Conservation (phyloP, 2,329 filamentous ascomycete genomes). For the Monosporascus sp. region DNA sequence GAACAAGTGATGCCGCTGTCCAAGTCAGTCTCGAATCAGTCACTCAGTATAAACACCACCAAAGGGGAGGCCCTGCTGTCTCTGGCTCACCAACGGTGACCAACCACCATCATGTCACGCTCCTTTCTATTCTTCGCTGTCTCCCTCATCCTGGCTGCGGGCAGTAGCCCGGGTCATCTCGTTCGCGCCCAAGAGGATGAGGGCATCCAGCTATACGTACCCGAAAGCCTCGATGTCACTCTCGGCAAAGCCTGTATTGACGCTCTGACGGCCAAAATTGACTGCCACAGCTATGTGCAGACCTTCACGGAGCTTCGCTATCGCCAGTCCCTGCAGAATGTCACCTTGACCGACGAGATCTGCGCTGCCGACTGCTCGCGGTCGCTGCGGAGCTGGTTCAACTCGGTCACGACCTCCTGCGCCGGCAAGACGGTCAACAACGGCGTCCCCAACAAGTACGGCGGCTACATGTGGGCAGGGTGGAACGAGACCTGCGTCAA, state of each 20-base stretch:
- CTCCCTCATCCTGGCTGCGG: too few species aligned
- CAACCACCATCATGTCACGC: too few species aligned
- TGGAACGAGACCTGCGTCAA: constrained; percentile 14
- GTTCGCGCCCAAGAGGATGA: background rate
- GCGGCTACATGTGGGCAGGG: background rate
- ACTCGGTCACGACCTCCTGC: background rate
- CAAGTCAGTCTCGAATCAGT: too few species aligned
- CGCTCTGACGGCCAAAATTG: background rate
- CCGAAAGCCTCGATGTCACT: background rate
- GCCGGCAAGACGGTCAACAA: background rate
- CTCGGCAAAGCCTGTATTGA: background rate
- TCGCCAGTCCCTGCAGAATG: background rate
- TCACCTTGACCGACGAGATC: background rate
- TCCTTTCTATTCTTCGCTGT: too few species aligned
- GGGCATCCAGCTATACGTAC: background rate
- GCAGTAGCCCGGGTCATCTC: background rate
- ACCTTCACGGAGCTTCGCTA: background rate
- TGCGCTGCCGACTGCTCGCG: background rate
- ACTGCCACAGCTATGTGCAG: background rate
- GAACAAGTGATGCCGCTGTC: too few species aligned
- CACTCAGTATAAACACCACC: too few species aligned
- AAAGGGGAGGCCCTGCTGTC: too few species aligned
- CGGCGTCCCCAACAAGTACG: background rate
- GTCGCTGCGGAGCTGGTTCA: background rate
- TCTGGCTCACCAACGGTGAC: too few species aligned